Evolutionary conservation across 306 rosid genomes (phyloP).

Genomic region (Lotus japonicus): DNA sequence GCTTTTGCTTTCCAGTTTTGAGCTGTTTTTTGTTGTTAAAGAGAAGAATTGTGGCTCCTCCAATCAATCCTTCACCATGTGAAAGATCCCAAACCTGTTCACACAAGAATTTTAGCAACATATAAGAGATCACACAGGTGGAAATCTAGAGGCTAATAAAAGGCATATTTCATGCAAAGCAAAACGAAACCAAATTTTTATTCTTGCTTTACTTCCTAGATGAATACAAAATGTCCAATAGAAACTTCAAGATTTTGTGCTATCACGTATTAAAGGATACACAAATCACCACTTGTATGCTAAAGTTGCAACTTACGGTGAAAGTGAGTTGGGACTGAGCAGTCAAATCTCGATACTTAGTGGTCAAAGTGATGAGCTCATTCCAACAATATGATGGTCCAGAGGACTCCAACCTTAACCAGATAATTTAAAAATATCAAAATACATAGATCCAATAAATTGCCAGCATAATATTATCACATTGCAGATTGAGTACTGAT

Average conservation of each 20-base stretch:
- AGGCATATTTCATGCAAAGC: neutral
- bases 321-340: conserved; percentile 85
- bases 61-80: conserved; percentile 82
- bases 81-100: conserved; percentile 96
- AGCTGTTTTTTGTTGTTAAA: conserved; percentile 87
- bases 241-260: neutral
- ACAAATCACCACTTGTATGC: conserved; percentile 5
- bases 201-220: neutral
- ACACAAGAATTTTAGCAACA: conserved; percentile 7
- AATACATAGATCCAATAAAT: neutral
- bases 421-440: conserved; percentile 19
- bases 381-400: conserved; percentile 81
- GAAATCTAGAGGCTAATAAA: neutral
- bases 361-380: conserved; percentile 75
- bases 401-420: conserved; percentile 72
- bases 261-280: neutral
- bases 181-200: conserved; percentile 7
- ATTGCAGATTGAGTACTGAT: neutral
- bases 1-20: conserved; percentile 94
- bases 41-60: conserved; percentile 92
- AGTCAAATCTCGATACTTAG: conserved; percentile 89
- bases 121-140: neutral
- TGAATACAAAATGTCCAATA: neutral
- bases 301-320: conserved; percentile 51
- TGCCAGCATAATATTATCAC: neutral